Conservation (phyloP, 257 asterid species). For the Nicotiana paniculata region DNA sequence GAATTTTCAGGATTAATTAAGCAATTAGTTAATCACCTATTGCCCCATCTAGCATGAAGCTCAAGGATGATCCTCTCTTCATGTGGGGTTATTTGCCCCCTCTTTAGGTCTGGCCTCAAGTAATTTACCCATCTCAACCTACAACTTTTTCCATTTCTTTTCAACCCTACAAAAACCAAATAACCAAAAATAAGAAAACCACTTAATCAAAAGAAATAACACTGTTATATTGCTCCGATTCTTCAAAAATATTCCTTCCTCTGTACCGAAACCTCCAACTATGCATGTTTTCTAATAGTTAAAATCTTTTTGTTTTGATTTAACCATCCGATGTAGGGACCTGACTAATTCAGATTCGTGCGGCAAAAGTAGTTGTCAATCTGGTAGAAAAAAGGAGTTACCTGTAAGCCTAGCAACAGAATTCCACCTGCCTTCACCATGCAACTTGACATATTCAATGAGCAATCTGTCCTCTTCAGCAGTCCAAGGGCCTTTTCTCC, state of each 20-base stretch:
- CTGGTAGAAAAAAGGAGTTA: background rate
- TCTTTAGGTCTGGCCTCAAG: conserved; percentile 93
- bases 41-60: conserved; percentile 86
- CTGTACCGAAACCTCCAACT: too few species aligned
- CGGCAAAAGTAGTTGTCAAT: too few species aligned
- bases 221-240: too few species aligned
- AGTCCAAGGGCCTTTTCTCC: conserved; percentile 98
- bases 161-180: conserved; percentile 43
- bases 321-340: too few species aligned
- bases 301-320: too few species aligned
- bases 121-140: conserved; percentile 95
- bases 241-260: too few species aligned
- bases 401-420: conserved; percentile 79
- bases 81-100: conserved; percentile 77
- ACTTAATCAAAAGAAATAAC: background rate
- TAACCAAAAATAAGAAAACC: background rate
- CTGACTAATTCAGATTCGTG: too few species aligned
- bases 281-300: too few species aligned
- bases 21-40: conserved; percentile 40
- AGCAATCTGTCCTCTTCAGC: conserved; percentile 74
- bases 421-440: conserved; percentile 96
- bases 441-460: conserved; percentile 64
- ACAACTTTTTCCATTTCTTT: conserved; percentile 90
- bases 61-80: conserved; percentile 71
- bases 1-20: background rate